These are phyloP conservation scores for Rhypophila decipiens DNA, from an alignment of 495 filamentous ascomycete species.

Conservation along the genomic window DNA sequence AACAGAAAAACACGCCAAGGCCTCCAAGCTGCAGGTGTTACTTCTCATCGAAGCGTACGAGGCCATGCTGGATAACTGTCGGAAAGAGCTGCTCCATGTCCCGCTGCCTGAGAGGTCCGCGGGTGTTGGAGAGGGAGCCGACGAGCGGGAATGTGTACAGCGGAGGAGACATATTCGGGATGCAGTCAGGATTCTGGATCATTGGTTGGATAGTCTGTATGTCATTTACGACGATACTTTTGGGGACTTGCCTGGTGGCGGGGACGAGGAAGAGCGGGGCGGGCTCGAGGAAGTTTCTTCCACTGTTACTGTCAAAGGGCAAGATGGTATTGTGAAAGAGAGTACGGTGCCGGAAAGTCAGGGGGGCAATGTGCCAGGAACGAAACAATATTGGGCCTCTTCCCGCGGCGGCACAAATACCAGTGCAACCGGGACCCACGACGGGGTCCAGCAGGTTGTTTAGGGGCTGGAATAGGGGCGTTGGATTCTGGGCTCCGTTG, in stretches of 20 bases:
- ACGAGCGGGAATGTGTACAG: background rate
- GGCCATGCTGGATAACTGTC: constrained; percentile 11
- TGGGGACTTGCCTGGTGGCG: background rate
- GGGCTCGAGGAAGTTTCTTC: background rate
- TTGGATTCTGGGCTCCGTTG: too few relatives aligned
- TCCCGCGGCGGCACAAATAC: too few relatives aligned
- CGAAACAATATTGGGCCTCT: too few relatives aligned
- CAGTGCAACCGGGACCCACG: too few relatives aligned
- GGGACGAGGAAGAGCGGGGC: background rate
- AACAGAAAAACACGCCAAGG: background rate
- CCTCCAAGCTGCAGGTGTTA: constrained; percentile 12
- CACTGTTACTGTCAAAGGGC: background rate
- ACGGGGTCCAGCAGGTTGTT: background rate
- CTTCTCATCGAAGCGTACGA: constrained; percentile 23
- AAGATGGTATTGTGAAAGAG: background rate
- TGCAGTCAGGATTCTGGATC: constrained; percentile 12
- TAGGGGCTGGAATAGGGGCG: background rate
- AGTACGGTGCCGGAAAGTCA: too few relatives aligned
- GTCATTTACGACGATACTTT: constrained; percentile 16
- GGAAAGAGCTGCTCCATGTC: constrained; percentile 3
- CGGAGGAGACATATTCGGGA: constrained; percentile 6
- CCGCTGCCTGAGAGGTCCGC: background rate
- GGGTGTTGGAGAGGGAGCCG: background rate
- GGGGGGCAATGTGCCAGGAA: too few relatives aligned
- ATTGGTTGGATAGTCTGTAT: constrained; percentile 16